Conservation (phyloP, 768 basidiomycete genomes). For the Mycena belliarum region DNA sequence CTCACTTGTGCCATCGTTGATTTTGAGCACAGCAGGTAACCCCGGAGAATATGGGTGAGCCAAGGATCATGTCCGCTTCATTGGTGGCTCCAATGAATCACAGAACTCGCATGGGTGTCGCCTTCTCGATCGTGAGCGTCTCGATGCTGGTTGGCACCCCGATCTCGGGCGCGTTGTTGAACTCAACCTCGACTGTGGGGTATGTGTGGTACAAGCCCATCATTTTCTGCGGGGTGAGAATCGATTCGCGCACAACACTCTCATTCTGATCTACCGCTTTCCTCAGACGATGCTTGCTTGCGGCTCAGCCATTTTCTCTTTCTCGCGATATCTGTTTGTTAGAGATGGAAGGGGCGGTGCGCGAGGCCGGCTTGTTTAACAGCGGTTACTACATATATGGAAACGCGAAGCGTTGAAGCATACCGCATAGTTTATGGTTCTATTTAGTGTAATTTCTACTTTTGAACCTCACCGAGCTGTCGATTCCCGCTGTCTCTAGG, state of each 20-base stretch:
- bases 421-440: slow-evolving; percentile 7
- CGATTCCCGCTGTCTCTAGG: too few species aligned
- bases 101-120: slow-evolving; percentile 51
- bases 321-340: slow-evolving; percentile 32
- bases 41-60: slow-evolving; percentile 39
- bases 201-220: slow-evolving; percentile 41
- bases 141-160: slow-evolving; percentile 51
- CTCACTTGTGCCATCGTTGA: slow-evolving; percentile 40
- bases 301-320: slow-evolving; percentile 31
- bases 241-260: background rate
- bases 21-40: slow-evolving; percentile 37
- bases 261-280: background rate
- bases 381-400: background rate
- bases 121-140: slow-evolving; percentile 47
- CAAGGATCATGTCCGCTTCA: background rate
- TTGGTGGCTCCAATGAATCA: background rate
- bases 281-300: slow-evolving; percentile 28
- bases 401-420: background rate
- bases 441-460: slow-evolving; percentile 1
- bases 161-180: slow-evolving; percentile 48
- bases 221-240: slow-evolving; percentile 44
- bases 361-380: slow-evolving; percentile 8
- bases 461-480: too few species aligned
- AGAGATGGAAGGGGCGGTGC: slow-evolving; percentile 12
- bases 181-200: slow-evolving; percentile 24